Base-by-base conservation (phyloP, 2,329 filamentous ascomycete species). In the Fusarium sp. region DNA sequence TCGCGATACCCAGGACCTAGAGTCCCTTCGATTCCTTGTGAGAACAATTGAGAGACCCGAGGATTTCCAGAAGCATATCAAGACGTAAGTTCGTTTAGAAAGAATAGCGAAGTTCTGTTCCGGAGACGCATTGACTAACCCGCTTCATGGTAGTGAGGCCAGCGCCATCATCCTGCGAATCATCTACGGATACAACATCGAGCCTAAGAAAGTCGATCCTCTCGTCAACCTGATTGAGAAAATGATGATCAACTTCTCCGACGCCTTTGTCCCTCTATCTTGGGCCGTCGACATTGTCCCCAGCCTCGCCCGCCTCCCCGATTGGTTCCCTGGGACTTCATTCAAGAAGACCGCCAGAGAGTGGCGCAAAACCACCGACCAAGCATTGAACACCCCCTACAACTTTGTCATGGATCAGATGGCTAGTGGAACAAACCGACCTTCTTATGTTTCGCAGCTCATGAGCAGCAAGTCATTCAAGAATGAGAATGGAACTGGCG, bases 261-360 rank as follows among this genome's bases (percentile, higher is more conserved):
- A 59, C 11, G 76, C 79, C 6, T 56, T 74, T 9, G 69, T 77
- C 1, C 80, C 80, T 1, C 56, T 78, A n/a, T 49, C 70, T 6
- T 82, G 80, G 80, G 27, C 70, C 0, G 79, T 81, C 10, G 80
- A 82, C 27, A 69, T 77, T 1, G n/a, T 82, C 0, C 80, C 81
- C 1, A 35, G 45, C 4, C 67, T 82, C 4, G 64, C 66, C n/a
- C 64, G 79, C 14, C 69, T 82, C 9, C 81, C 81, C 0, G 70
- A 70, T 1, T 55, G 73, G 33, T 64, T 80, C 23, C 81, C 81
- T 0, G 80, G 80, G 1, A 57, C 69, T 1, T 66, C 66, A 0
- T 82, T 81, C 65, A 71, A 81, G 53, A 72, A 71, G 42, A 78
- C 69, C 27, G 80, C 76, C 1, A 61, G 53, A 12, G 45, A 73